A percentile compares a stretch with the other conserved stretches of the same genome.
These are phyloP conservation scores for Lichtheimia ramosa DNA, from an alignment of 371 early-diverging fungal genomes.

Conservation along the genomic window DNA sequence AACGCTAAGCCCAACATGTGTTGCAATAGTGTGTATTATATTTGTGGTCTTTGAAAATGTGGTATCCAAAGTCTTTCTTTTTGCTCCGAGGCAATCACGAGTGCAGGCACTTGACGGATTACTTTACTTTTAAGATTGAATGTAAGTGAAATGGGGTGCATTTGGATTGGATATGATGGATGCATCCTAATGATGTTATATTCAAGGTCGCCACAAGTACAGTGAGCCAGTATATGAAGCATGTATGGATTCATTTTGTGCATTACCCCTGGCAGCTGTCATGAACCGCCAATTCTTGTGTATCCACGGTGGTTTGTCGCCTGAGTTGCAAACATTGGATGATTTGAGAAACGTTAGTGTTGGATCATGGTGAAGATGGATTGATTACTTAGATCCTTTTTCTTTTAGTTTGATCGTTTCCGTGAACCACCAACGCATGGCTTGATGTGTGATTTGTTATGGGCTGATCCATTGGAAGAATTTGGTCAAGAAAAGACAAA, in stretches of 20 bases:
- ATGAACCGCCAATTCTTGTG: slow-evolving; percentile 97
- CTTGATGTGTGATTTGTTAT: slow-evolving; percentile 95
- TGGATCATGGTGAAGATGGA: background rate
- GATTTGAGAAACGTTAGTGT: slow-evolving; percentile 71
- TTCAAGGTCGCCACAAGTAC: slow-evolving; percentile 88
- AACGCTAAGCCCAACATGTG: slow-evolving; percentile 3
- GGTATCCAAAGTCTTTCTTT: slow-evolving; percentile 91
- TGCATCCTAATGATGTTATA: background rate
- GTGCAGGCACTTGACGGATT: slow-evolving; percentile 96
- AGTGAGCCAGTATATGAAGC: slow-evolving; percentile 92
- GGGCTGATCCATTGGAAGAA: slow-evolving; percentile 98
- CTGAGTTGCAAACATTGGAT: slow-evolving; percentile 86
- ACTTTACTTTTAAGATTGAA: slow-evolving; percentile 97
- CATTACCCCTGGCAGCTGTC: slow-evolving; percentile 94
- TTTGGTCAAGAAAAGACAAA: slow-evolving; percentile 89
- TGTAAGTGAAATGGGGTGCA: slow-evolving; percentile 56
- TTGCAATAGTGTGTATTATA: slow-evolving; percentile 82
- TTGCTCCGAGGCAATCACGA: slow-evolving; percentile 98
- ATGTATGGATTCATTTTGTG: slow-evolving; percentile 91
- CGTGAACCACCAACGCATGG: slow-evolving; percentile 94
- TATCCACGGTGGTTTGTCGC: slow-evolving; percentile 98
- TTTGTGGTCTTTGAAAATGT: slow-evolving; percentile 87
- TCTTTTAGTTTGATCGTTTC: slow-evolving; percentile 86
- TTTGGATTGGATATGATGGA: background rate
- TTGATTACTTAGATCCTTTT: background rate